A percentile compares a stretch with the other conserved stretches of the same genome.
phyloP scores from a whole-genome alignment of 1,139 yeast species.

The Pichia sp. region DNA sequence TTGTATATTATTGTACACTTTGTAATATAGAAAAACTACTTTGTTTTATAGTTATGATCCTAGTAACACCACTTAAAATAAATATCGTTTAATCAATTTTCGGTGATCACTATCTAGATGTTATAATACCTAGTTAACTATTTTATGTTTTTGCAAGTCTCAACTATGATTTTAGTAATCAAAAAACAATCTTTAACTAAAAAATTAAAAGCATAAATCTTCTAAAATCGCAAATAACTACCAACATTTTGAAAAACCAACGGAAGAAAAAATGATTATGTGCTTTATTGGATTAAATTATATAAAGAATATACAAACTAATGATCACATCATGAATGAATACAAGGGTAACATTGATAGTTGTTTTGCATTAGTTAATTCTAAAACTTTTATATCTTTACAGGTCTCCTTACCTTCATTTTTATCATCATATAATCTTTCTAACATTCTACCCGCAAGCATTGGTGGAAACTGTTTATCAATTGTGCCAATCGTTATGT shows the following conservation, averaged over 20 bases:
- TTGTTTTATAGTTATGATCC: not conserved
- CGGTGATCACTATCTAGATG: no score
- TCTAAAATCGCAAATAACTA: no score
- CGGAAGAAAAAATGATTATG: not conserved
- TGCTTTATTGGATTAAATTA: not conserved
- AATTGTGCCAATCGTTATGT: conserved; percentile 69
- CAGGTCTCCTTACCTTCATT: conserved; percentile 1
- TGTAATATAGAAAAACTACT: not conserved
- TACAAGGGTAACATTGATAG: conserved; percentile 18
- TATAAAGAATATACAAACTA: not conserved
- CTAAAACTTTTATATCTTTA: conserved; percentile 9
- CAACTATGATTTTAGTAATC: no score
- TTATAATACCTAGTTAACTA: no score
- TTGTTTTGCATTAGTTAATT: conserved; percentile 10
- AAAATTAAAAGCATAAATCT: no score
- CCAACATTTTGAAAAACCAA: no score
- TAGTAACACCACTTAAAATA: no score
- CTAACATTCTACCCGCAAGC: conserved; percentile 37
- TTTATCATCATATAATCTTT: conserved; percentile 11
- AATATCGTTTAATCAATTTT: no score
- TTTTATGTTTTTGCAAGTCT: no score
- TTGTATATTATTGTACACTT: not conserved
- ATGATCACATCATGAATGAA: conserved; percentile 15
- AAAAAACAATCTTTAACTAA: no score
- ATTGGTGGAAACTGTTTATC: conserved; percentile 18